Evolutionary conservation across 106 monocot genomes (phyloP).

Genomic region (Posidonia australis): DNA sequence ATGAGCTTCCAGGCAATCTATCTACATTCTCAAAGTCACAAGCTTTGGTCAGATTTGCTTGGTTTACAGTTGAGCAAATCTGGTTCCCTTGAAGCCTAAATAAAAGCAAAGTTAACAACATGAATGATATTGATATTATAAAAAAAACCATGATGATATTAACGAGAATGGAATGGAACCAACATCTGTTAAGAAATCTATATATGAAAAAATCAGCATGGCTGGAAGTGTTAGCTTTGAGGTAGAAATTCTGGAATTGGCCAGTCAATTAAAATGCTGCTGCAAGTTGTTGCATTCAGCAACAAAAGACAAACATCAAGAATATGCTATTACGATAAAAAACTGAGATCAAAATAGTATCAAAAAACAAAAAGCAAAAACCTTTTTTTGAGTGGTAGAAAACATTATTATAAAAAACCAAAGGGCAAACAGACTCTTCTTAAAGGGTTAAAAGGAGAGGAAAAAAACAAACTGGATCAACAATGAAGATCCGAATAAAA

Average conservation of each 20-base stretch:
- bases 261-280: too few species aligned
- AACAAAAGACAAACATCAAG: too few species aligned
- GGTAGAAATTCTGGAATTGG: too few species aligned
- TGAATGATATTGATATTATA: too few species aligned
- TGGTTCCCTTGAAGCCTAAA: slow-evolving; percentile 70
- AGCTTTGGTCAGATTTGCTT: slow-evolving; percentile 15
- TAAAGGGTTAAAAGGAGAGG: not conserved
- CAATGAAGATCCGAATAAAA: too few species aligned
- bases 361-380: not conserved
- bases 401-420: slow-evolving; percentile 1
- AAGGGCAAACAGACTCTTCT: not conserved
- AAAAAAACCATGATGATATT: not conserved
- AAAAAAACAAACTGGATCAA: too few species aligned
- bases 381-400: not conserved
- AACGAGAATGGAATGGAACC: not conserved
- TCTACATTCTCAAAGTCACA: slow-evolving; percentile 23
- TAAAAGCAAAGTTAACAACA: slow-evolving; percentile 1
- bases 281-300: too few species aligned
- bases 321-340: not conserved
- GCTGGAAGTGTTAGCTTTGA: not conserved
- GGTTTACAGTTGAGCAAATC: slow-evolving; percentile 37
- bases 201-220: not conserved
- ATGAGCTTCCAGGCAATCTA: slow-evolving; percentile 20
- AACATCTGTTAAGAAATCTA: not conserved
- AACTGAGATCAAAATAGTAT: not conserved